Evolutionary conservation across 2,329 filamentous ascomycete genomes (phyloP), one percentile per base, ranked within the genome.

Genomic region (Scedosporium dehoogii): DNA sequence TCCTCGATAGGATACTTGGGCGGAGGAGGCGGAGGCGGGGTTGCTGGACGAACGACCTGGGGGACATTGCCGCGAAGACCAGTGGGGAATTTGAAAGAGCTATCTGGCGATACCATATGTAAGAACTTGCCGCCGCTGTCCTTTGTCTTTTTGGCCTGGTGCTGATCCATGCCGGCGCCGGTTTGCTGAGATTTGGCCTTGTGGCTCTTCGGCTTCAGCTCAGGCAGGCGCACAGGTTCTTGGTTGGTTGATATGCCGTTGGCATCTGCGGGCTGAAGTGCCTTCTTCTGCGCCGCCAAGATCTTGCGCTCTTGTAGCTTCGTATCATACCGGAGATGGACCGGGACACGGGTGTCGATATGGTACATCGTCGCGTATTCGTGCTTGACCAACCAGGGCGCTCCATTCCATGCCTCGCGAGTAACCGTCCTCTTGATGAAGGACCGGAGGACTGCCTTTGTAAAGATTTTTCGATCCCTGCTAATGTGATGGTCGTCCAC

Each of bases 1-100:
- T 99, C 94, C 70, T 99, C 94, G 65, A 96, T 96, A 0, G 94
- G 94, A 72, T 97, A 97, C 72, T 96, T 97, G 65, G 94, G 88
- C 1, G 87, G 85, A 1, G 90, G 89, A 2, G 89, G 88, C 1
- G 81, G 78, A n/a, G 79, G 81, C 5, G 78, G 75, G 21, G 78
- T 78, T 44, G 79, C 75, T 29, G 80, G 76, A 58, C 80, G 71
- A 10, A 41, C 23, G 68, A 76, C 64, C 71, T 79, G 53, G 77
- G 77, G 66, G 68, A 73, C 77, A 65, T 76, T 77, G 44, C 77
- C 71, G 41, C 74, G 75, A 63, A 78, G 76, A 3, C 76, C 72
- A 3, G 78, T 69, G 38, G 78, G 73, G 65, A 81, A 76, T 65
- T 80, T 73, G 69, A 79, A 74, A 14, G 78, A 78, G 53, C 79